These are phyloP conservation scores for Leucosporidium yakuticum DNA, from an alignment of 768 basidiomycete species.

Conservation along the genomic window DNA sequence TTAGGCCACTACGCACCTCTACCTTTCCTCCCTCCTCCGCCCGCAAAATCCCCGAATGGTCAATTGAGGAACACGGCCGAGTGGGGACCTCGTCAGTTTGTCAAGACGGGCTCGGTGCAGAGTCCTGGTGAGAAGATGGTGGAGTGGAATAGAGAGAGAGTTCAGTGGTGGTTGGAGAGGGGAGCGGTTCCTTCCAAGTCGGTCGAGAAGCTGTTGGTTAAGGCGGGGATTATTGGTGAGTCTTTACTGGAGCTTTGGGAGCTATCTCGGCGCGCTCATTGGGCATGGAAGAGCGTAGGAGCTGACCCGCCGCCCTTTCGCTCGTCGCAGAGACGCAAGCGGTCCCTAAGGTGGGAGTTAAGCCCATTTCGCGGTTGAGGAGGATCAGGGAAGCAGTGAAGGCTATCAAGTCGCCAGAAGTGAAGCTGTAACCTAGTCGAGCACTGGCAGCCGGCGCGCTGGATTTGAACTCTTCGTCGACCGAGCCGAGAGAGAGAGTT, in stretches of 20 bases:
- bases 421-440: too few relatives aligned
- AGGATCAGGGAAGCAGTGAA: too few relatives aligned
- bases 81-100: slow-evolving; percentile 42
- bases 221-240: slow-evolving; percentile 53
- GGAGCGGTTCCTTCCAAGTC: slow-evolving; percentile 77
- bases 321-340: too few relatives aligned
- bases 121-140: slow-evolving; percentile 56
- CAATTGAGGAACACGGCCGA: slow-evolving; percentile 44
- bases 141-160: slow-evolving; percentile 84
- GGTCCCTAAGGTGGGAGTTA: too few relatives aligned
- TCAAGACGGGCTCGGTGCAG: slow-evolving; percentile 8
- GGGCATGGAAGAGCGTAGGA: background rate
- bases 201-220: slow-evolving; percentile 67
- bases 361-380: too few relatives aligned
- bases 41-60: slow-evolving; percentile 36
- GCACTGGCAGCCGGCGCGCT: too few relatives aligned
- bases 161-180: slow-evolving; percentile 78
- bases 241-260: background rate
- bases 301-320: too few relatives aligned
- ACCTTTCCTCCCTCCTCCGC: slow-evolving; percentile 32
- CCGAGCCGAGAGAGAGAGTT: too few relatives aligned
- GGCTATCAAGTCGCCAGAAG: too few relatives aligned
- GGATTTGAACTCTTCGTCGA: too few relatives aligned
- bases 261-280: background rate
- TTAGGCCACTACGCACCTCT: slow-evolving; percentile 77